phyloP scores from a whole-genome alignment of 768 basidiomycete genomes.

The Dacryopinax spathularia region DNA sequence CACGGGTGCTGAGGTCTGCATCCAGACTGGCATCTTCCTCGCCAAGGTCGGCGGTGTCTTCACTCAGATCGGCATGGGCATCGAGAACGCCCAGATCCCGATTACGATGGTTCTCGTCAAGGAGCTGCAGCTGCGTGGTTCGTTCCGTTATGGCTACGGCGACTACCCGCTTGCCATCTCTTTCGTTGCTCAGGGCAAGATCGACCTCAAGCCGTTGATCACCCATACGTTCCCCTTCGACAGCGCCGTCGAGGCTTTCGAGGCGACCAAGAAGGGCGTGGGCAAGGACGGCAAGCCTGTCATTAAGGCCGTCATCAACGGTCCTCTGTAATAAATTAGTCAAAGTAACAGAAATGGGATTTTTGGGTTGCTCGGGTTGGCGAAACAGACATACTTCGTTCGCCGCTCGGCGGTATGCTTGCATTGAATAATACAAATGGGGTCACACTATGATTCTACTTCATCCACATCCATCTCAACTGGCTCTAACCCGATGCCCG shows the following conservation, averaged over 20 bases:
- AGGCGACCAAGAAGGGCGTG: conserved; percentile 64
- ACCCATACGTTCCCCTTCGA: conserved; percentile 78
- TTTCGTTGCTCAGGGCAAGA: conserved; percentile 63
- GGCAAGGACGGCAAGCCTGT: conserved; percentile 74
- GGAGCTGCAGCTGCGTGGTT: conserved; percentile 71
- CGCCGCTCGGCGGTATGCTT: background rate
- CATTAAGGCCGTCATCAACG: conserved; percentile 81
- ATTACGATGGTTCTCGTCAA: conserved; percentile 55
- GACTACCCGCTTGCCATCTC: conserved; percentile 77
- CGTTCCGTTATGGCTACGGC: conserved; percentile 80
- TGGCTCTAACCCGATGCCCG: background rate
- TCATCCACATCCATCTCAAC: background rate
- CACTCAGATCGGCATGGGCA: conserved; percentile 72
- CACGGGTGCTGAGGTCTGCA: conserved; percentile 82
- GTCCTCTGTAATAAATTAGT: conserved; percentile 35
- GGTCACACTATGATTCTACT: background rate
- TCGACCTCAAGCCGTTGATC: conserved; percentile 77
- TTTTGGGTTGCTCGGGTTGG: background rate
- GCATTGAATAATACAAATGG: background rate
- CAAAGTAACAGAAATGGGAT: background rate
- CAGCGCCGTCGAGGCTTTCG: conserved; percentile 66
- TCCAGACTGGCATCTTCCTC: conserved; percentile 69
- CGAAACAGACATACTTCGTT: background rate
- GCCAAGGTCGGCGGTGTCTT: conserved; percentile 46
- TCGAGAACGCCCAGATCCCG: conserved; percentile 59